Evolutionary conservation across 495 filamentous ascomycete genomes (phyloP).

Genomic region (Neurospora sp.): DNA sequence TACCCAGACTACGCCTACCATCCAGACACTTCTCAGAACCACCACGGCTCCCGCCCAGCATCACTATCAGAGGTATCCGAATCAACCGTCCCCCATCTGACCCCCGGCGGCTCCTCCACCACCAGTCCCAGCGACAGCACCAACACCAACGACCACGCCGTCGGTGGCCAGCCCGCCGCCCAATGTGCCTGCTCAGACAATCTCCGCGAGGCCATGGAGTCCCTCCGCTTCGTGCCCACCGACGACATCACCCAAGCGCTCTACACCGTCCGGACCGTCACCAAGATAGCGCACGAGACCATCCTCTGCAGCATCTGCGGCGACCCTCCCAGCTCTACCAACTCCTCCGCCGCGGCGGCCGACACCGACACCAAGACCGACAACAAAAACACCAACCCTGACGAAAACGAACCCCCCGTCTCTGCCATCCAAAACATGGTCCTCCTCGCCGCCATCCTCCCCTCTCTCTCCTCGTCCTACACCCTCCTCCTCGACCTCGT

Average conservation of each 20-base stretch:
- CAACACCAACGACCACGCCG: not conserved
- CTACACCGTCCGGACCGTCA: slow-evolving; percentile 46
- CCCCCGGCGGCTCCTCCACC: not conserved
- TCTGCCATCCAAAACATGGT: slow-evolving; percentile 51
- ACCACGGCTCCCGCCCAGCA: not conserved
- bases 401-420: slow-evolving; percentile 19
- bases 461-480: slow-evolving; percentile 52
- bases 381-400: slow-evolving; percentile 13
- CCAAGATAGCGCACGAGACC: slow-evolving; percentile 44
- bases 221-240: slow-evolving; percentile 34
- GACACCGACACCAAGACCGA: slow-evolving; percentile 20
- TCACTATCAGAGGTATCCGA: not conserved
- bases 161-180: not conserved
- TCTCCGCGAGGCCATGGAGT: slow-evolving; percentile 36
- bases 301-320: slow-evolving; percentile 51
- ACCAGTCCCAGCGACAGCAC: not conserved
- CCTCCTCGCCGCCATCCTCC: slow-evolving; percentile 55
- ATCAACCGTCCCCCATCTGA: not conserved
- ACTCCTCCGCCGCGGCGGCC: not conserved
- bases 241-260: slow-evolving; percentile 36
- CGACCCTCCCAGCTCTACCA: slow-evolving; percentile 20
- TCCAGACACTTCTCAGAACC: not conserved
- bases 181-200: slow-evolving; percentile 29
- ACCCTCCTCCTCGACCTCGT: slow-evolving; percentile 34
- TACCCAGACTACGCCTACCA: not conserved